A percentile compares a stretch with the other conserved stretches of the same genome.
Conservation (phyloP, 192 early-diverging fungal genomes). For the Diversispora eburnea region DNA sequence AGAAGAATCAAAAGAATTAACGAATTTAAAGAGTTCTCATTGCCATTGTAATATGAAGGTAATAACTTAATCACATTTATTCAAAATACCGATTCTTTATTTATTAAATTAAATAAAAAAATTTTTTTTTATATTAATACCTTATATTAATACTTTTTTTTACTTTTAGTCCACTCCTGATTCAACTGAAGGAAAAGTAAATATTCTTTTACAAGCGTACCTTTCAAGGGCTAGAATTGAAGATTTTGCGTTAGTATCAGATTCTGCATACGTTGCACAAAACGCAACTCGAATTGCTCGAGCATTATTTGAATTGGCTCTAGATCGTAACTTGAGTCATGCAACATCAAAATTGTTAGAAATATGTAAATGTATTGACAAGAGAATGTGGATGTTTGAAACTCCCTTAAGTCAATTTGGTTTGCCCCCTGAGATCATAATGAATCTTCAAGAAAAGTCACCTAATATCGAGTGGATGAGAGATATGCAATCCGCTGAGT, state of each 20-base stretch:
- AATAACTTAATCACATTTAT: neutral
- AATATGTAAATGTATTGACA: conserved; percentile 86
- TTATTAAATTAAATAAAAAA: conserved; percentile 3
- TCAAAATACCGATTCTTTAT: conserved; percentile 6
- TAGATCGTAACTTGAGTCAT: conserved; percentile 89
- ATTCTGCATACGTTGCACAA: conserved; percentile 90
- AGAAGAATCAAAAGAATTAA: conserved; percentile 82
- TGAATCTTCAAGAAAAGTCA: conserved; percentile 64
- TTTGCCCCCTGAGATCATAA: conserved; percentile 66
- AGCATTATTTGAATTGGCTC: conserved; percentile 92
- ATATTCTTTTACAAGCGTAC: conserved; percentile 86
- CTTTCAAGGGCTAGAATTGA: conserved; percentile 77
- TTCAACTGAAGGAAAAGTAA: conserved; percentile 86
- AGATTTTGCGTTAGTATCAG: conserved; percentile 94
- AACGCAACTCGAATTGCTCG: conserved; percentile 90
- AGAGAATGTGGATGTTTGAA: conserved; percentile 89
- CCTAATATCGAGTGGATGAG: conserved; percentile 65
- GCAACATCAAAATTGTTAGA: conserved; percentile 70
- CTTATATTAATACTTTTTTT: conserved; percentile 1
- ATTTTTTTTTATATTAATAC: conserved; percentile 22
- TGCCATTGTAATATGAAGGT: conserved; percentile 89
- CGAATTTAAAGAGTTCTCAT: conserved; percentile 55
- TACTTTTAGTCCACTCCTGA: conserved; percentile 66
- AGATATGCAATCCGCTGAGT: conserved; percentile 80
- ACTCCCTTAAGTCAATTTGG: conserved; percentile 85